Evolutionary conservation across 768 basidiomycete genomes (phyloP).

Genomic region (Strobilomyces echinocephalus): DNA sequence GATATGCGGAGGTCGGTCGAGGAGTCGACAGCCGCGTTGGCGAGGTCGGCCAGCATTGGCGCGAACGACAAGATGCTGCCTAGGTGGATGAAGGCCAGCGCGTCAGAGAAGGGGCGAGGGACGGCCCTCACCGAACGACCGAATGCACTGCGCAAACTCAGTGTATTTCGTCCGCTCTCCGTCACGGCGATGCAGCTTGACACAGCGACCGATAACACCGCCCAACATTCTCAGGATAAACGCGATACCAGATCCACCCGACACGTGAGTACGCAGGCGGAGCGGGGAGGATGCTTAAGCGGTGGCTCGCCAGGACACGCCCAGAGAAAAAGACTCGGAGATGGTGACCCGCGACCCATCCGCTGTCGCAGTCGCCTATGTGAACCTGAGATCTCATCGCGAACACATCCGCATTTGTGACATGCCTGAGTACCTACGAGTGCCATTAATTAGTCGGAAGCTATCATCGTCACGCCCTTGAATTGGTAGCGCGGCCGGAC

Average conservation of each 20-base stretch:
- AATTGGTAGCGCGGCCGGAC: constrained; percentile 67
- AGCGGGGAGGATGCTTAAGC: constrained; percentile 70
- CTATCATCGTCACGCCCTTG: constrained; percentile 68
- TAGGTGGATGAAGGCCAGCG: constrained; percentile 12
- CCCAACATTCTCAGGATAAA: constrained; percentile 80
- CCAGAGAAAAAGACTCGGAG: constrained; percentile 46
- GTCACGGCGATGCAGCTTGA: constrained; percentile 39
- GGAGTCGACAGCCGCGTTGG: constrained; percentile 31
- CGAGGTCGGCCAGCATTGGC: constrained; percentile 45
- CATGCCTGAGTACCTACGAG: constrained; percentile 41
- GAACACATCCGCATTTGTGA: not conserved
- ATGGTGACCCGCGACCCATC: constrained; percentile 56
- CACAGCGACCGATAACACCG: constrained; percentile 67
- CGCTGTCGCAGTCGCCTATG: constrained; percentile 48
- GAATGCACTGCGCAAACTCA: constrained; percentile 78
- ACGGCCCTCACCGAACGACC: constrained; percentile 56
- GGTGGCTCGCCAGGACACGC: constrained; percentile 74
- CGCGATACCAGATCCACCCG: constrained; percentile 82
- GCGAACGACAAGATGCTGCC: constrained; percentile 48
- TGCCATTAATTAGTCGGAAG: constrained; percentile 64
- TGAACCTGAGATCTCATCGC: constrained; percentile 38
- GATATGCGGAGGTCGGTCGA: constrained; percentile 66
- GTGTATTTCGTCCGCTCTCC: constrained; percentile 59
- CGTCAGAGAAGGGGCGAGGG: not conserved
- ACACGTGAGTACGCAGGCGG: constrained; percentile 52